Evolutionary conservation across 139 green algal species (phyloP).

Genomic region (Trebouxia sp.): DNA sequence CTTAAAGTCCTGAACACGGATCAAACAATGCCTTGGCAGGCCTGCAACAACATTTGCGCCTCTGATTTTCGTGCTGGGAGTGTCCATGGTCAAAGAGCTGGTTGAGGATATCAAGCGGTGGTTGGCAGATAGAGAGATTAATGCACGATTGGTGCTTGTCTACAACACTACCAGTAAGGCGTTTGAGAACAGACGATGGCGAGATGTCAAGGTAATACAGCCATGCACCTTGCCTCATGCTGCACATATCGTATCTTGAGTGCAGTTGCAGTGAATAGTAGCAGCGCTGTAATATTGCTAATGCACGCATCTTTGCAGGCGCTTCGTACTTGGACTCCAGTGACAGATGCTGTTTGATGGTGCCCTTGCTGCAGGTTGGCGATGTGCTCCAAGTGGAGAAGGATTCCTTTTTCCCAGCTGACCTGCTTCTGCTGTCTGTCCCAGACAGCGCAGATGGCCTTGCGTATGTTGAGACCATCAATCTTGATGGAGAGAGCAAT

Average conservation of each 20-base stretch:
- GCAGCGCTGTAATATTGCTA: background rate
- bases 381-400: slow-evolving; percentile 45
- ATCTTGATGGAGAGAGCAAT: slow-evolving; percentile 89
- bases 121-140: slow-evolving; percentile 35
- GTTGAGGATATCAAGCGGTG: slow-evolving; percentile 49
- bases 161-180: background rate
- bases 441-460: slow-evolving; percentile 58
- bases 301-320: background rate
- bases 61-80: slow-evolving; percentile 59
- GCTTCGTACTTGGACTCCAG: too few species aligned
- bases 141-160: slow-evolving; percentile 12
- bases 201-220: slow-evolving; percentile 5
- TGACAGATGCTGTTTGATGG: too few species aligned
- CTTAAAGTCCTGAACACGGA: background rate
- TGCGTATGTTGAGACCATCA: slow-evolving; percentile 89
- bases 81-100: slow-evolving; percentile 52
- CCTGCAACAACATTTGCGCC: slow-evolving; percentile 40
- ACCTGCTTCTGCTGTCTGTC: slow-evolving; percentile 75
- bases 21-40: slow-evolving; percentile 17
- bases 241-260: too few species aligned
- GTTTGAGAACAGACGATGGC: slow-evolving; percentile 1
- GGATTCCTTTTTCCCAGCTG: slow-evolving; percentile 74
- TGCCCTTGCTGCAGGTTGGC: slow-evolving; percentile 36
- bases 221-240: background rate
- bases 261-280: background rate